Conservation (phyloP, 2,329 filamentous ascomycete species). For the Nigrograna mackinnonii region DNA sequence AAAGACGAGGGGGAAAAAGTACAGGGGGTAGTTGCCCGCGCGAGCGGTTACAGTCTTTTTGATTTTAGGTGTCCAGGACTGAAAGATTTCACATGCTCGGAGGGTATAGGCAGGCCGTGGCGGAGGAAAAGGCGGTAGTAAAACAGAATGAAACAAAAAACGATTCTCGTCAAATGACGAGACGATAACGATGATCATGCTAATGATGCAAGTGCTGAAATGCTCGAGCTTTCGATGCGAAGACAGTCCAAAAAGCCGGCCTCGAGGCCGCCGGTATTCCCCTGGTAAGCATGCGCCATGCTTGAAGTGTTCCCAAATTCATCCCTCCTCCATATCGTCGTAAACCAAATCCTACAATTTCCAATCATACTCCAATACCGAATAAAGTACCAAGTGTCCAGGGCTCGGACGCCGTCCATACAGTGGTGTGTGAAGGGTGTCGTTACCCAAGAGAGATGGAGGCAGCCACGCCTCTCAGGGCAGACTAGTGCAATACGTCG, state of each 20-base stretch:
- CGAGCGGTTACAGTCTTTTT: conserved; percentile 47
- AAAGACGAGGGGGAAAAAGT: conserved; percentile 21
- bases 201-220: conserved; percentile 33
- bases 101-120: conserved; percentile 38
- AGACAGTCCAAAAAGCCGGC: conserved; percentile 15
- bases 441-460: conserved; percentile 3
- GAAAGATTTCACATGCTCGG: conserved; percentile 8
- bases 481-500: conserved; percentile 27
- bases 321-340: conserved; percentile 14
- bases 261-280: conserved; percentile 14
- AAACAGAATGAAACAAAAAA: conserved; percentile 17
- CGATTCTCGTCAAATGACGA: conserved; percentile 3
- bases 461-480: no score
- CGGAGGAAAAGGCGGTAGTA: conserved; percentile 18
- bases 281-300: conserved; percentile 13
- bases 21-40: conserved; percentile 41
- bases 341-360: conserved; percentile 20
- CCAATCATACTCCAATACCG: conserved; percentile 18
- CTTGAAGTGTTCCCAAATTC: conserved; percentile 12
- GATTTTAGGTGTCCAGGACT: conserved; percentile 19
- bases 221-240: conserved; percentile 16
- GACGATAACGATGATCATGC: conserved; percentile 24
- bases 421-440: conserved; percentile 2
- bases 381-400: conserved; percentile 14
- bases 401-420: conserved; percentile 1